These are phyloP conservation scores for Panicum hallii DNA, from an alignment of 202 grass and related monocot genomes.

Conservation along the genomic window DNA sequence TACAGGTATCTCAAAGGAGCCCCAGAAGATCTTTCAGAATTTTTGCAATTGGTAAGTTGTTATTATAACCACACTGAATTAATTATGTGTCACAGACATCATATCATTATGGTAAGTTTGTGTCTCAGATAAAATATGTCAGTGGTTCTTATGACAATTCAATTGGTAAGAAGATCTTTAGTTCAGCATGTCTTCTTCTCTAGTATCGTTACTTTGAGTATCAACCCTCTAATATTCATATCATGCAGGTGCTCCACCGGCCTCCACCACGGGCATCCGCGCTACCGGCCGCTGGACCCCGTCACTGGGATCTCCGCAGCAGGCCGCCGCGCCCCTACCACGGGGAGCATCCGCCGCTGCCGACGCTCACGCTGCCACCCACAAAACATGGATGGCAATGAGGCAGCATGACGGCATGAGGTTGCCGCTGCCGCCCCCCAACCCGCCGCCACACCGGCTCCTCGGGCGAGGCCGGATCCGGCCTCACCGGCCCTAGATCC, in stretches of 20 bases:
- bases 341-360: too few relatives aligned
- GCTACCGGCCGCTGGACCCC: too few relatives aligned
- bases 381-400: too few relatives aligned
- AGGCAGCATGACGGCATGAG: too few relatives aligned
- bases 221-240: conserved; percentile 43
- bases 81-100: neutral
- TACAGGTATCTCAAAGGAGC: conserved; percentile 83
- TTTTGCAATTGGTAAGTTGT: conserved; percentile 82
- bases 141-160: conserved; percentile 84
- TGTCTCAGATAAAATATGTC: conserved; percentile 97
- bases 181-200: conserved; percentile 9
- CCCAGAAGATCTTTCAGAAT: conserved; percentile 71
- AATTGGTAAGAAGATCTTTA: neutral
- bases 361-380: too few relatives aligned
- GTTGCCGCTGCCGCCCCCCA: too few relatives aligned
- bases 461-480: too few relatives aligned
- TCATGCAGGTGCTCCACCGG: conserved; percentile 63
- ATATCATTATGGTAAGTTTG: conserved; percentile 32
- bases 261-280: too few relatives aligned
- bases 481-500: too few relatives aligned
- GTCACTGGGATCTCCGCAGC: too few relatives aligned
- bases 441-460: too few relatives aligned
- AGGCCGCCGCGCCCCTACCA: too few relatives aligned
- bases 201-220: conserved; percentile 31
- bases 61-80: conserved; percentile 32